Conservation (phyloP, 75 land plant species). For the Picea glauca region DNA sequence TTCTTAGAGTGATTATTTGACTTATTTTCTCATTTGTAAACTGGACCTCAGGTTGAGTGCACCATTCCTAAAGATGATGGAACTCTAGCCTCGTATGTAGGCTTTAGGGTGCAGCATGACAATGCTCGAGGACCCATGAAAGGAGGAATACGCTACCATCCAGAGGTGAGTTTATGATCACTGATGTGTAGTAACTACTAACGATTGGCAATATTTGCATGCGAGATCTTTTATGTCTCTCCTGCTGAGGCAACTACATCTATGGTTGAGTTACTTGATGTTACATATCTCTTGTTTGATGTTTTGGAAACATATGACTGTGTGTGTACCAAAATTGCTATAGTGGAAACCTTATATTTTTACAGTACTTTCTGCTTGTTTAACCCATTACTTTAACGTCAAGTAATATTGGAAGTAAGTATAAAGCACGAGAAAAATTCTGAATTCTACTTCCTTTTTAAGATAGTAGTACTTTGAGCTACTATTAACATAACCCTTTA, state of each 20-base stretch:
- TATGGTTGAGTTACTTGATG: neutral
- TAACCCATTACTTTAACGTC: neutral
- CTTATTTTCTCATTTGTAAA: too few species aligned
- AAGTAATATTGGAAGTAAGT: neutral
- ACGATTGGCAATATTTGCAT: neutral
- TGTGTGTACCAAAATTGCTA: neutral
- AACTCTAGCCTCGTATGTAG: slow-evolving; percentile 24
- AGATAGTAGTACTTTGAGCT: neutral
- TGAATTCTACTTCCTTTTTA: neutral
- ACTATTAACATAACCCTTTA: neutral
- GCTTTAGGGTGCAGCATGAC: slow-evolving; percentile 42
- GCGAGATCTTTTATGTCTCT: neutral
- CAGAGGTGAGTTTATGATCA: slow-evolving; percentile 16
- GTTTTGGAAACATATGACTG: neutral
- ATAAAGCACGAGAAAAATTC: neutral
- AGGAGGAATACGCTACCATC: slow-evolving; percentile 34
- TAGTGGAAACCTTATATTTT: neutral
- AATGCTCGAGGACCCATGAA: slow-evolving; percentile 41
- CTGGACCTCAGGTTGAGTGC: slow-evolving; percentile 27
- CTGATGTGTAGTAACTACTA: neutral
- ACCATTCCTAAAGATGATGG: slow-evolving; percentile 41
- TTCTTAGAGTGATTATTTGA: too few species aligned
- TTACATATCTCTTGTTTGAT: neutral
- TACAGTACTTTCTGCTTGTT: neutral
- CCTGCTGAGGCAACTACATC: neutral